phyloP scores from a whole-genome alignment of 139 green algal species.

The Picochlorum sp. region DNA sequence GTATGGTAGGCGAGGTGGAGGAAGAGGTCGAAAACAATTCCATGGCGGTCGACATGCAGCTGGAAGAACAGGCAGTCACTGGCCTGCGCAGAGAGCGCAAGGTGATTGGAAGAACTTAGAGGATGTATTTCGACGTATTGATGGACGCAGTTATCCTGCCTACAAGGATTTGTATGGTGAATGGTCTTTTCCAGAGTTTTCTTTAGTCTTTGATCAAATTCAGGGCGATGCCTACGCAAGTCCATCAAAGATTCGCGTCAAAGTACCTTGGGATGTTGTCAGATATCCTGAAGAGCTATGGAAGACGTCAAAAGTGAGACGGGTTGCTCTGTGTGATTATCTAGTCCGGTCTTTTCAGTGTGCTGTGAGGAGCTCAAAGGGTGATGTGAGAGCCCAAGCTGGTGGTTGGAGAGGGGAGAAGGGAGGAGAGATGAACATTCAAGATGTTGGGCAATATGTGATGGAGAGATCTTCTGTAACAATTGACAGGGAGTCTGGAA shows the following conservation, averaged over 20 bases:
- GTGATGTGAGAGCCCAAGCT: conserved; percentile 28
- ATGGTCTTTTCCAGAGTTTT: conserved; percentile 35
- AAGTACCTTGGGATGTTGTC: conserved; percentile 25
- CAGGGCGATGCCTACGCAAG: conserved; percentile 41
- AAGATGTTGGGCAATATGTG: conserved; percentile 49
- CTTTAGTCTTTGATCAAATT: conserved; percentile 41
- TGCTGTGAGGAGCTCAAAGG: conserved; percentile 24
- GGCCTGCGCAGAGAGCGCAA: background rate
- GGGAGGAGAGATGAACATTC: conserved; percentile 61
- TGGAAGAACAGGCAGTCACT: background rate
- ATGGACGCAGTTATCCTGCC: conserved; percentile 40
- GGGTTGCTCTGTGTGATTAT: conserved; percentile 48
- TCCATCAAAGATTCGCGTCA: conserved; percentile 28
- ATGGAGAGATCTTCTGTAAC: conserved; percentile 52
- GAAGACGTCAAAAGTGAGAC: conserved; percentile 13
- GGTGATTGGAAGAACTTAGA: conserved; percentile 9
- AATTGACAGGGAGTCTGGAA: conserved; percentile 17
- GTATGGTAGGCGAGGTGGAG: conserved; percentile 4
- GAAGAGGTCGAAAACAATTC: background rate
- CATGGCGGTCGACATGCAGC: background rate
- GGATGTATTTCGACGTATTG: conserved; percentile 26
- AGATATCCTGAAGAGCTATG: conserved; percentile 17
- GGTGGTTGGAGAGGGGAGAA: conserved; percentile 53
- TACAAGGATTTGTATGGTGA: conserved; percentile 48
- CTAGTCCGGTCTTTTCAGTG: conserved; percentile 43